Base-by-base conservation (phyloP, 2,329 filamentous ascomycete genomes). In the Xylariales sp. region DNA sequence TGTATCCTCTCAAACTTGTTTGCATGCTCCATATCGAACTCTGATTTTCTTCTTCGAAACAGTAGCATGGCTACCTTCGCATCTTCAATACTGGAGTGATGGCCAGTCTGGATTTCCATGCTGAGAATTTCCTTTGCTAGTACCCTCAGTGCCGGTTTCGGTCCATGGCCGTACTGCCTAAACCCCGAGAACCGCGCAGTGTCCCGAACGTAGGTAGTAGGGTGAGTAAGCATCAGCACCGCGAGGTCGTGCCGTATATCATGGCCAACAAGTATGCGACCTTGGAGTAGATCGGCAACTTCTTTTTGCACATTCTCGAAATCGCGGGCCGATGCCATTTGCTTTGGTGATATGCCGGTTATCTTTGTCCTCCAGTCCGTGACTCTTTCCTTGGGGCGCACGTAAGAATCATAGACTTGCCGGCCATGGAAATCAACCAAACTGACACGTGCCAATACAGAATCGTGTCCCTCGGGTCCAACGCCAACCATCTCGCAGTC, bases 401-500 rank as follows among this genome's bases (percentile, higher is more conserved):
- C 93, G 58, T 86, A 97, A 10, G 87, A 91, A 68, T 98, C 93
- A 73, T 97, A 96, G 33, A 98, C 70, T 62, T 95, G 88, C 20
- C 85, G 78, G 14, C 90, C 90, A 59, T 96, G 88, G 63, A 90
- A 98, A 63, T 97, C 95, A 51, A 96, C 90, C 12, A 95, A 70
- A 57, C 87, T 95, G 42, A 91, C 88, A 34, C 93, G 80, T 1
- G 93, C 93, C 32, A 98, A 77, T 0, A 81, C 82, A 25, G 88
- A 89, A 57, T 82, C 77, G 49, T 83, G 73, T 16, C 80, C 76
- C 38, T 80, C 80, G 1, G 78, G 77, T 0, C 85, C 86, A 10
- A 94, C 80, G 35, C 91, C 93, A 19, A 98, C 93, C 93, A 98
- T 98, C 67, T 98, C 93, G 63, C 93, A 98, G 68, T 98, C 93